Evolutionary conservation across 2,329 filamentous ascomycete species (phyloP).

Genomic region (Passalora sequoiae): DNA sequence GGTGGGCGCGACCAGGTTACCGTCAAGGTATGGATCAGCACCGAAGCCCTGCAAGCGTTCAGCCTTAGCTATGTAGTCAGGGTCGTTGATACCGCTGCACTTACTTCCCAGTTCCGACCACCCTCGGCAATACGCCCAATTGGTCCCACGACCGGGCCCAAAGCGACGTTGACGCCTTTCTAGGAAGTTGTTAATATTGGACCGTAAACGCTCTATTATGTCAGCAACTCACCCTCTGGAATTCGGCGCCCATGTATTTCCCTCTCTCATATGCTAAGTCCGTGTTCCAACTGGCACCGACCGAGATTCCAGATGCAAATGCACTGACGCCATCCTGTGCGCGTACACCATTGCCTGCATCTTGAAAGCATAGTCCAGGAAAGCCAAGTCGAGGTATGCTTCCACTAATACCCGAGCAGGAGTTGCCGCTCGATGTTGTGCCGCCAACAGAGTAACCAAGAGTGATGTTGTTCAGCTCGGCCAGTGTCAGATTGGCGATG

Average conservation of each 20-base stretch:
- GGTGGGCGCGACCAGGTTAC: constrained; percentile 22
- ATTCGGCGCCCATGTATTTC: constrained; percentile 26
- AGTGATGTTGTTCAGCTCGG: constrained; percentile 4
- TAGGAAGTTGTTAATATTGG: constrained; percentile 19
- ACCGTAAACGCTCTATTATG: constrained; percentile 14
- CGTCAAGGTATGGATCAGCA: constrained; percentile 28
- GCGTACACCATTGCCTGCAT: constrained; percentile 35
- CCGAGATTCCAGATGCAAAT: constrained; percentile 35
- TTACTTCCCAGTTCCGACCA: constrained; percentile 28
- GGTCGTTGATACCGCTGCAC: too few relatives aligned
- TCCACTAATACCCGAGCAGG: constrained; percentile 36
- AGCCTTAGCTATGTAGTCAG: too few relatives aligned
- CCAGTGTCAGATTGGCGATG: constrained; percentile 1
- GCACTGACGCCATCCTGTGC: constrained; percentile 30
- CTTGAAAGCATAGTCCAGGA: constrained; percentile 32
- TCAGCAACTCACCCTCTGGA: constrained; percentile 17
- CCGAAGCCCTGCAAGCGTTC: constrained; percentile 17
- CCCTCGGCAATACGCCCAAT: constrained; percentile 26
- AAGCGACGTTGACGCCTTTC: not conserved
- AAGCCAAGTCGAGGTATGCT: constrained; percentile 36
- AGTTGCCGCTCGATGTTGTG: not conserved
- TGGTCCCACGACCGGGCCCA: constrained; percentile 45
- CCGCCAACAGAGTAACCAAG: constrained; percentile 2
- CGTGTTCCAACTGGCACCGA: constrained; percentile 37
- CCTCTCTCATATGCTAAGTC: constrained; percentile 29